These are phyloP conservation scores for Lactifluus subvellereus DNA, from an alignment of 768 basidiomycete genomes.

Conservation along the genomic window DNA sequence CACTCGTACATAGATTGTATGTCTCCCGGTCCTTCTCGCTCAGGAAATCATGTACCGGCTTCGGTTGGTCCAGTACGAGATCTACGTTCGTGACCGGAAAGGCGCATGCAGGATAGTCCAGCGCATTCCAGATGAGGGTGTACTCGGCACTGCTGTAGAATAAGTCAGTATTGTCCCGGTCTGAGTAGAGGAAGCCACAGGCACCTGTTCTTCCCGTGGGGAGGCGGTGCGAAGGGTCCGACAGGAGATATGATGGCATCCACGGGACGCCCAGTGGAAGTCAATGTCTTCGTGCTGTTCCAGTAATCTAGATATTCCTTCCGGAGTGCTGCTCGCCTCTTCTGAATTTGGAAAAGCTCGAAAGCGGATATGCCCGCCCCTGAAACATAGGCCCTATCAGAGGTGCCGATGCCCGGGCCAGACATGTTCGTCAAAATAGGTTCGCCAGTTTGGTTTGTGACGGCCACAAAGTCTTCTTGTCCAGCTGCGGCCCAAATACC, in stretches of 20 bases:
- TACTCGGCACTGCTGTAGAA: conserved; percentile 36
- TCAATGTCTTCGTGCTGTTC: conserved; percentile 39
- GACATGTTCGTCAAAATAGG: conserved; percentile 22
- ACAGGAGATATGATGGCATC: conserved; percentile 48
- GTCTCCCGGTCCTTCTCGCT: conserved; percentile 40
- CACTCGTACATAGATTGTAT: conserved; percentile 41
- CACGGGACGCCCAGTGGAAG: conserved; percentile 45
- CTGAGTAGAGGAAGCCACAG: conserved; percentile 17
- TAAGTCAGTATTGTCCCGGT: conserved; percentile 1
- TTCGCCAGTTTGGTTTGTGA: conserved; percentile 20
- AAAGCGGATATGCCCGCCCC: conserved; percentile 17
- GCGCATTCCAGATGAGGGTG: conserved; percentile 42
- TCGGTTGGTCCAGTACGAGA: conserved; percentile 35
- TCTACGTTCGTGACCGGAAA: conserved; percentile 49
- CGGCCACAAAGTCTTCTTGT: background rate
- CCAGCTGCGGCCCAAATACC: conserved; percentile 23
- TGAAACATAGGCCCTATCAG: conserved; percentile 1
- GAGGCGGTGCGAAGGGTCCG: conserved; percentile 39
- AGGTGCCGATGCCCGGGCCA: background rate
- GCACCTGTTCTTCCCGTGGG: conserved; percentile 40
- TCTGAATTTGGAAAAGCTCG: conserved; percentile 45
- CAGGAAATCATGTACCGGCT: conserved; percentile 36
- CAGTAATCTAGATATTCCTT: conserved; percentile 45
- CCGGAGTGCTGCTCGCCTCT: conserved; percentile 36
- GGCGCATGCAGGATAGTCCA: conserved; percentile 40